Evolutionary conservation across 768 basidiomycete species (phyloP).

Genomic region (Suillus lakei): DNA sequence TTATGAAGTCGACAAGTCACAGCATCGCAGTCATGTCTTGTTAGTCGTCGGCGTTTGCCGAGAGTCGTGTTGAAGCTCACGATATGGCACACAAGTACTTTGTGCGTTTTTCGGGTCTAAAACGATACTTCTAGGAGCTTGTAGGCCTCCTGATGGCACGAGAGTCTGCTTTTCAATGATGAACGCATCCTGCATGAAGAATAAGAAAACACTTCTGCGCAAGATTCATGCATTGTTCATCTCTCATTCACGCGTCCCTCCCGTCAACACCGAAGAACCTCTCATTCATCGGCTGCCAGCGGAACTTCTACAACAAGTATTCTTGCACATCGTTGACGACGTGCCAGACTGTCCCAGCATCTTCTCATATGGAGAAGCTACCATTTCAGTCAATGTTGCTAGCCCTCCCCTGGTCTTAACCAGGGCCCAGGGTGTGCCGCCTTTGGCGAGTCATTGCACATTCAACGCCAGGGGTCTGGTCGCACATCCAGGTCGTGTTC

Average conservation of each 20-base stretch:
- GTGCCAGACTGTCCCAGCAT: not conserved
- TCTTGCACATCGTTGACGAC: not conserved
- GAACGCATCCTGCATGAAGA: not conserved
- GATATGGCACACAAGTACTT: no score
- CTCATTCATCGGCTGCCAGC: not conserved
- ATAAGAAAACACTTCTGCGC: not conserved
- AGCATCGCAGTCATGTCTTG: no score
- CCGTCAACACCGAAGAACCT: not conserved
- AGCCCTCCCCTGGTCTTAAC: not conserved
- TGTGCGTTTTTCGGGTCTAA: no score
- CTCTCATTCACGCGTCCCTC: not conserved
- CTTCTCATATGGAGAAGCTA: not conserved
- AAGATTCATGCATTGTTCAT: not conserved
- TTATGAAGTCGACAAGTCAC: not conserved
- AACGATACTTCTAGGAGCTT: no score
- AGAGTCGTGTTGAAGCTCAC: no score
- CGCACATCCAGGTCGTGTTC: not conserved
- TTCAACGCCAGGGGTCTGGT: not conserved
- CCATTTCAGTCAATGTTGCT: not conserved
- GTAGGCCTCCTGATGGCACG: no score
- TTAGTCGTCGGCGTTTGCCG: not conserved
- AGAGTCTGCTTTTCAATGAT: not conserved
- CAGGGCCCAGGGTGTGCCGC: no score
- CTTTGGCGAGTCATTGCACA: not conserved
- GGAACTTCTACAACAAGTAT: not conserved